phyloP scores from a whole-genome alignment of 176 grass and related monocot genomes.

The Zizania latifolia region DNA sequence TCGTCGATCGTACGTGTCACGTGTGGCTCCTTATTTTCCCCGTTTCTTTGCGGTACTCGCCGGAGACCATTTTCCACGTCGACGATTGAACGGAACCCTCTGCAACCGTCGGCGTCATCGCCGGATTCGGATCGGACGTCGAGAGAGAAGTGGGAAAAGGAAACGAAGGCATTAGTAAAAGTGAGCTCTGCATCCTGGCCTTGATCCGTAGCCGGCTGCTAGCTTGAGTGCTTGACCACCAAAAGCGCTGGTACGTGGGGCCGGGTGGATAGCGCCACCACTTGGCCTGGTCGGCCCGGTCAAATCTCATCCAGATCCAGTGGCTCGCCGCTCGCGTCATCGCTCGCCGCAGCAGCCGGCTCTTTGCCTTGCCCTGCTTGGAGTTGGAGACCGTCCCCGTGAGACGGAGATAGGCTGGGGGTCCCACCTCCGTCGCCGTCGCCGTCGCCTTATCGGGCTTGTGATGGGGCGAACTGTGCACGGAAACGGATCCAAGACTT shows the following conservation, averaged over 20 bases:
- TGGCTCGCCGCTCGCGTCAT: background rate
- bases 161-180: no score
- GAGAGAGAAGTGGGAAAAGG: no score
- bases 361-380: background rate
- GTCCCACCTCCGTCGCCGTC: background rate
- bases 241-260: no score
- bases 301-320: slow-evolving; percentile 13
- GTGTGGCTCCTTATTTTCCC: no score
- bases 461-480: no score
- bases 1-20: no score
- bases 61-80: background rate
- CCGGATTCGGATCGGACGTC: background rate
- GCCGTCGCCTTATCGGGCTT: background rate
- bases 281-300: background rate
- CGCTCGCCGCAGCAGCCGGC: background rate
- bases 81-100: background rate
- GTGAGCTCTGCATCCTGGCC: background rate
- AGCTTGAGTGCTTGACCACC: no score
- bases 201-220: no score
- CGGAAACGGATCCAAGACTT: background rate
- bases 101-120: background rate
- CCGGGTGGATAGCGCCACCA: no score
- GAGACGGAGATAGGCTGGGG: background rate
- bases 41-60: no score
- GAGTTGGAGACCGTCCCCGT: background rate